Percentiles rank a stretch among this genome's conserved stretches.
Evolutionary conservation across 139 green algal species (phyloP).

Genomic region (Chlorokybus atmophyticus): DNA sequence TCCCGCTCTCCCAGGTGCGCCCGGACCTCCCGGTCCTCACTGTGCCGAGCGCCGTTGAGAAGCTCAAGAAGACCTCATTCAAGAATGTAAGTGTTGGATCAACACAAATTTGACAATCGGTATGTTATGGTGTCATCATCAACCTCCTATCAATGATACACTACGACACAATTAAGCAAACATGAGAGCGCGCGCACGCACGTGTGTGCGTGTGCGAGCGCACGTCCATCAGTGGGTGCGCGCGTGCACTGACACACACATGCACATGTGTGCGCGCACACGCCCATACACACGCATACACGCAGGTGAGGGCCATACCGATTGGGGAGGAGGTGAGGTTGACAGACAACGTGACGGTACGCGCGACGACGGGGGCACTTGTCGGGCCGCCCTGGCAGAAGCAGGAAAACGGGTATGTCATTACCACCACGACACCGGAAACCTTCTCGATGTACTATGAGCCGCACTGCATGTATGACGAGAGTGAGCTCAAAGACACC

Average conservation of each 20-base stretch:
- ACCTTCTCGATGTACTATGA: slow-evolving; percentile 17
- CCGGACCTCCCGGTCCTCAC: slow-evolving; percentile 18
- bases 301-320: slow-evolving; percentile 5
- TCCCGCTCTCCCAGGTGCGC: not conserved
- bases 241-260: not conserved
- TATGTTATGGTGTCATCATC: too few species aligned
- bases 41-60: slow-evolving; percentile 6
- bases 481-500: too few species aligned
- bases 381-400: slow-evolving; percentile 23
- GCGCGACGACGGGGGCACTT: slow-evolving; percentile 10
- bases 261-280: not conserved
- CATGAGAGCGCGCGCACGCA: not conserved
- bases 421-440: not conserved
- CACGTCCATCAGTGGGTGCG: not conserved
- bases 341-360: slow-evolving; percentile 5
- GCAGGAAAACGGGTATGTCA: slow-evolving; percentile 15
- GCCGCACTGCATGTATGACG: slow-evolving; percentile 20
- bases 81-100: slow-evolving; percentile 27
- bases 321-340: not conserved
- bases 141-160: too few species aligned
- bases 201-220: not conserved
- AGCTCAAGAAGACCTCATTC: slow-evolving; percentile 3
- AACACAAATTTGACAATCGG: too few species aligned
- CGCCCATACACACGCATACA: slow-evolving; percentile 13
- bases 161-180: too few species aligned